Conservation (phyloP, 495 filamentous ascomycete species). For the Jackrogersella multiformis region DNA sequence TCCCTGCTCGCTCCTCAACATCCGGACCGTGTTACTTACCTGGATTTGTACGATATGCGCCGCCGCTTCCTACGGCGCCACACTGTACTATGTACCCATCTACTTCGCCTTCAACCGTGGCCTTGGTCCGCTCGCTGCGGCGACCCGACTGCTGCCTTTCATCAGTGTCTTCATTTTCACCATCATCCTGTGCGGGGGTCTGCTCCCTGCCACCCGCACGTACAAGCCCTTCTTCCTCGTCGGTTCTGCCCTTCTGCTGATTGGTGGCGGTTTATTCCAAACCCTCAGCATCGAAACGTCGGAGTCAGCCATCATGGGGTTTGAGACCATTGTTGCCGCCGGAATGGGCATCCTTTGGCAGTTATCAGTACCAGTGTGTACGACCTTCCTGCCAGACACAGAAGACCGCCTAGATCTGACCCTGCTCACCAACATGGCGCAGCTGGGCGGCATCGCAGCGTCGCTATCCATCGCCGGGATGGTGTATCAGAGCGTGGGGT, state of each 20-base stretch:
- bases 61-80: conserved; percentile 47
- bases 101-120: conserved; percentile 59
- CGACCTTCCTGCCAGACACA: conserved; percentile 54
- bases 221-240: conserved; percentile 69
- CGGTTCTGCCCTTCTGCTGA: conserved; percentile 56
- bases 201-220: conserved; percentile 58
- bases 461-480: conserved; percentile 64
- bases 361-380: conserved; percentile 62
- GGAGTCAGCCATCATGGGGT: conserved; percentile 58
- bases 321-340: conserved; percentile 60
- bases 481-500: conserved; percentile 61
- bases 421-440: conserved; percentile 62
- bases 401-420: conserved; percentile 55
- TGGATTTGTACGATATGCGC: conserved; percentile 40
- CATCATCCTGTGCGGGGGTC: conserved; percentile 50
- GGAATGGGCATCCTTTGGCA: conserved; percentile 57
- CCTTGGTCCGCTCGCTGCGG: conserved; percentile 49
- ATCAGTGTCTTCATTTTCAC: conserved; percentile 10
- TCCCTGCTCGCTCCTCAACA: conserved; percentile 50
- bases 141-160: conserved; percentile 53
- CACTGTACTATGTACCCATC: conserved; percentile 63
- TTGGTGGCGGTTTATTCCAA: conserved; percentile 63
- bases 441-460: conserved; percentile 61
- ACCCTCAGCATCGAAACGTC: conserved; percentile 50
- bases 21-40: conserved; percentile 26